Evolutionary conservation across 2,329 filamentous ascomycete genomes (phyloP).

Genomic region (Aspergillus caelatus): DNA sequence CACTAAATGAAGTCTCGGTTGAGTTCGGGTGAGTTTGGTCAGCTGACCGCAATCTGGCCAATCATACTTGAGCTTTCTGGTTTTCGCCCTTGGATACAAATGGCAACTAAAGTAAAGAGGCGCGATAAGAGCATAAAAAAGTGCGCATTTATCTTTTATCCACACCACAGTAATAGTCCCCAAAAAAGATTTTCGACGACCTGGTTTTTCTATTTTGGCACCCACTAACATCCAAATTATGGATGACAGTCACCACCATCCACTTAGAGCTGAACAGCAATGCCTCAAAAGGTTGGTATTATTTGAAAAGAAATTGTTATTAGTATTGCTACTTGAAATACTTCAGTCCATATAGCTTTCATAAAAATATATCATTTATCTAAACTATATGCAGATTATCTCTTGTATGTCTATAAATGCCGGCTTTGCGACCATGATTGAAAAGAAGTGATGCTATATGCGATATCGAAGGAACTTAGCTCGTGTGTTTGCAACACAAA

Average conservation of each 20-base stretch:
- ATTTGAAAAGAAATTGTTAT: too few relatives aligned
- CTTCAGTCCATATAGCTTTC: background rate
- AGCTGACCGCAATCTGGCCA: background rate
- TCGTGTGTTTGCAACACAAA: background rate
- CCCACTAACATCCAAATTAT: too few relatives aligned
- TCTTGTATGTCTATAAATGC: background rate
- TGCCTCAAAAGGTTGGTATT: too few relatives aligned
- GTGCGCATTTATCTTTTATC: too few relatives aligned
- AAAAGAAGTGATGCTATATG: background rate
- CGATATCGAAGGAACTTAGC: background rate
- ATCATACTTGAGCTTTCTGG: background rate
- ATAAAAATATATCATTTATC: background rate
- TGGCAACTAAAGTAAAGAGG: too few relatives aligned
- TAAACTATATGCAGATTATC: background rate
- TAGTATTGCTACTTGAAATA: background rate
- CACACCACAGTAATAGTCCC: too few relatives aligned
- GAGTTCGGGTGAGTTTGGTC: background rate
- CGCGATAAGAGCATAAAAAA: too few relatives aligned
- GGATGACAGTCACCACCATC: too few relatives aligned
- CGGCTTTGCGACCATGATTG: background rate
- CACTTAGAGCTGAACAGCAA: background rate
- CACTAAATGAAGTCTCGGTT: background rate
- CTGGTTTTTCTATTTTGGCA: too few relatives aligned
- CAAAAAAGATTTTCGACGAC: too few relatives aligned
- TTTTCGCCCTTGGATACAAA: background rate